Evolutionary conservation across 2,329 filamentous ascomycete genomes (phyloP), one percentile per base, ranked within the genome.

Genomic region (Cladorrhinum sp.): DNA sequence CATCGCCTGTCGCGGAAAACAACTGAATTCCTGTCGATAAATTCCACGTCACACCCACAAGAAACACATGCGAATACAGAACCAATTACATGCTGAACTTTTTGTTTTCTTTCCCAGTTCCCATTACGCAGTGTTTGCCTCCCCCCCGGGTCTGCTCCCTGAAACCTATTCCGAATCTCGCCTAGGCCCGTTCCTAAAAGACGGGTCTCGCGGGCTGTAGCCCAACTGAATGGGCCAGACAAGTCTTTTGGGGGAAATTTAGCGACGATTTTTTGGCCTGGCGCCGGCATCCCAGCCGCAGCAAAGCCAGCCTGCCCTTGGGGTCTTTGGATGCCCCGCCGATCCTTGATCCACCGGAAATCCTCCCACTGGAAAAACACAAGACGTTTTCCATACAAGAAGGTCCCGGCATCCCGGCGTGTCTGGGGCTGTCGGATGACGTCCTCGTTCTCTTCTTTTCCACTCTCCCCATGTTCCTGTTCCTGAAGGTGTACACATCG

Each of bases 161-260:
- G 57, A 62, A 58, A 53, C 54, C 24, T 25, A 23, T 50, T 50
- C 29, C 57, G 27, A 62, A 64, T 64, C 50, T 64, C 59, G 62
- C 59, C 53, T 64, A 38, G 29, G 50, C 50, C 50, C 6, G 29
- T 36, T n/a, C 25, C 22, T 4, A 53, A 52, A 20, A 27, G 7
- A 27, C 50, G 25, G 24, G n/a, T 25, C 50, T 25, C 50, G 41
- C 41, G 41, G 41, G 41, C 36, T 13, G 10, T 16, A 41, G 36
- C 36, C 36, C 10, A 41, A n/a, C 36, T 41, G 36, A 41, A 16
- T 13, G 36, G 36, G 6, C 36, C 36, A 41, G 36, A 41, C 36
- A 41, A 41, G 36, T 45, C n/a, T 45, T n/a, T 45, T 20, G 41
- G 16, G 41, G 41, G n/a, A 20, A 45, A 45, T 45, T 20, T 45